phyloP scores from a whole-genome alignment of 495 filamentous ascomycete genomes.

The Aspergillus funiculosus region DNA sequence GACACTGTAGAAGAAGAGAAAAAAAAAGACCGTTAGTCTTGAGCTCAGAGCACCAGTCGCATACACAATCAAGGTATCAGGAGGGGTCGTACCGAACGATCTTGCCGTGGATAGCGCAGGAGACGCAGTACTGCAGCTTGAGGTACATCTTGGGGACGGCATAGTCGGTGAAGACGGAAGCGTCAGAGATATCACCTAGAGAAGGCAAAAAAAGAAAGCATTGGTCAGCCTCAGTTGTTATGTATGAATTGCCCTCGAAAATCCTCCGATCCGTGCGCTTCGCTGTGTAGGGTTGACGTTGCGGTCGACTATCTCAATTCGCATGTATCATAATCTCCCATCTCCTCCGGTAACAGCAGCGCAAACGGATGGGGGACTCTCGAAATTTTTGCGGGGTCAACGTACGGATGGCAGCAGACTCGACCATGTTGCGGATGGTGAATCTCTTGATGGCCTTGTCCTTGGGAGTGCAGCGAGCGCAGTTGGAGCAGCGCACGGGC shows the following conservation, averaged over 20 bases:
- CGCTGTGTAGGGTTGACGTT: conserved; percentile 9
- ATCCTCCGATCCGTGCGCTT: conserved; percentile 3
- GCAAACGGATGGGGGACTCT: conserved; percentile 13
- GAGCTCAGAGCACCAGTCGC: not conserved
- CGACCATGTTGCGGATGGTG: conserved; percentile 99
- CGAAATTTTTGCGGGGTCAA: conserved; percentile 32
- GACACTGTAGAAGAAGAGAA: conserved; percentile 57
- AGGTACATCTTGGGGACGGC: conserved; percentile 99
- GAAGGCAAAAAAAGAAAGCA: conserved; percentile 4
- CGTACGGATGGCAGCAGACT: conserved; percentile 99
- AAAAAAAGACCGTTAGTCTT: conserved; percentile 6
- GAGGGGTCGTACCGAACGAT: conserved; percentile 85
- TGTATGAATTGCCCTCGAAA: not conserved
- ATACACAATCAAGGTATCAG: conserved; percentile 2
- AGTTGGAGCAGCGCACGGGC: conserved; percentile 99
- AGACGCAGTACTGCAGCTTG: conserved; percentile 99
- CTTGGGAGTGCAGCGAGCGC: conserved; percentile 98
- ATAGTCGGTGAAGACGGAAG: conserved; percentile 98
- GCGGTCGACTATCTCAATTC: conserved; percentile 15
- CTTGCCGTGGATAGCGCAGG: conserved; percentile 99
- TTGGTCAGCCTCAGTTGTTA: conserved; percentile 12
- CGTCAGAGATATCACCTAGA: conserved; percentile 98
- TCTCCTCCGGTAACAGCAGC: conserved; percentile 16
- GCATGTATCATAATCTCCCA: conserved; percentile 1
- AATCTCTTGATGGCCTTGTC: conserved; percentile 99